phyloP scores from a whole-genome alignment of 495 filamentous ascomycete genomes.

The Tuber magnatum region DNA sequence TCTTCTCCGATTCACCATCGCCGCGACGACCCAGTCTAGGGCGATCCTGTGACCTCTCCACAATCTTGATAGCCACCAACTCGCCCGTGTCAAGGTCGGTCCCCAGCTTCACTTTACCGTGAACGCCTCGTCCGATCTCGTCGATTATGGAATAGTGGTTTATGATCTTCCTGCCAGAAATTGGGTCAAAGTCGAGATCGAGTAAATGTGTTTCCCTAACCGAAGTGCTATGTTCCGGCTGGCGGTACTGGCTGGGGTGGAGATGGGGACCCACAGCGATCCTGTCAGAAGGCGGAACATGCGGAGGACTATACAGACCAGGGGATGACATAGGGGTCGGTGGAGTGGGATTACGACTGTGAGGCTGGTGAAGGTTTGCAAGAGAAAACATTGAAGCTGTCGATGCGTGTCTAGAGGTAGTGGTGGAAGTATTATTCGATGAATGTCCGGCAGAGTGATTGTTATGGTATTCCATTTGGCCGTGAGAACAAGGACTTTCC shows the following conservation, averaged over 20 bases:
- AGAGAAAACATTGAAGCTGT: slow-evolving; percentile 39
- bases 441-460: background rate
- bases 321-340: slow-evolving; percentile 39
- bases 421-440: slow-evolving; percentile 38
- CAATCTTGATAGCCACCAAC: slow-evolving; percentile 94
- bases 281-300: slow-evolving; percentile 24
- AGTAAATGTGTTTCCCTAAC: slow-evolving; percentile 63
- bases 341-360: slow-evolving; percentile 37
- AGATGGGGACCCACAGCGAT: slow-evolving; percentile 28
- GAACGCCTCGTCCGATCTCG: slow-evolving; percentile 88
- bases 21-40: slow-evolving; percentile 73
- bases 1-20: slow-evolving; percentile 50
- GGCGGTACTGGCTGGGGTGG: slow-evolving; percentile 38
- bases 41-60: slow-evolving; percentile 87
- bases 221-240: slow-evolving; percentile 18
- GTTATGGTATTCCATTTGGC: slow-evolving; percentile 26
- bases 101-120: slow-evolving; percentile 95
- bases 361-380: slow-evolving; percentile 22
- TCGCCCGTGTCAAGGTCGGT: slow-evolving; percentile 68
- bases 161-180: slow-evolving; percentile 88
- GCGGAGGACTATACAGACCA: slow-evolving; percentile 36
- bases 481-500: slow-evolving; percentile 15
- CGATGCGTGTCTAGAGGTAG: slow-evolving; percentile 36
- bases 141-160: slow-evolving; percentile 96
- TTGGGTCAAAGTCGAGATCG: slow-evolving; percentile 74